These are phyloP conservation scores for Aureobasidium subglaciale DNA, from an alignment of 2,329 filamentous ascomycete species.

Conservation along the genomic window DNA sequence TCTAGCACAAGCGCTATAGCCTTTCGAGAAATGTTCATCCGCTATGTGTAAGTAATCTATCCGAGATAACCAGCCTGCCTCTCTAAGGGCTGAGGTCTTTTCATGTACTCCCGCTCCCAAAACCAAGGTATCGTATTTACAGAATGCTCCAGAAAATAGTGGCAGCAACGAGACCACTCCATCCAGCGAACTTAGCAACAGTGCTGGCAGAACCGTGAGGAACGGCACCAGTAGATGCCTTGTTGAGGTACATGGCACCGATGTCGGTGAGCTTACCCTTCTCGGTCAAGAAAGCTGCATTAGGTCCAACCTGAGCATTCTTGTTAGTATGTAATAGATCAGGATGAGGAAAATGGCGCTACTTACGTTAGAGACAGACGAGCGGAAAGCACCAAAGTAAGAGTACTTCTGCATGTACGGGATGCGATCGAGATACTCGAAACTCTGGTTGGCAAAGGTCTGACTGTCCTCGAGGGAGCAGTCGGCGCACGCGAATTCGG, in stretches of 20 bases:
- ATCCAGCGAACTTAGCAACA: slow-evolving; percentile 24
- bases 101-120: neutral
- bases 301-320: slow-evolving; percentile 44
- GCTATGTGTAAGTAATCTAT: neutral
- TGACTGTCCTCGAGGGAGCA: slow-evolving; percentile 52
- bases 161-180: slow-evolving; percentile 15
- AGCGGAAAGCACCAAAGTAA: slow-evolving; percentile 69
- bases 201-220: slow-evolving; percentile 26
- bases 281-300: slow-evolving; percentile 62
- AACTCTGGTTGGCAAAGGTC: slow-evolving; percentile 60
- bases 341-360: slow-evolving; percentile 27
- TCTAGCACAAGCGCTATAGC: neutral
- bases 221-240: slow-evolving; percentile 32
- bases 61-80: neutral
- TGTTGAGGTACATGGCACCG: slow-evolving; percentile 69
- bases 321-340: neutral
- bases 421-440: slow-evolving; percentile 44
- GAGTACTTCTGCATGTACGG: slow-evolving; percentile 60
- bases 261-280: slow-evolving; percentile 66
- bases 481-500: slow-evolving; percentile 61
- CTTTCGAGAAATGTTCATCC: neutral
- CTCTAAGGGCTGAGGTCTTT: neutral
- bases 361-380: slow-evolving; percentile 55
- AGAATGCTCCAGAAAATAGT: slow-evolving; percentile 7
- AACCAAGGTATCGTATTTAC: neutral